phyloP scores from a whole-genome alignment of 169 alveolate genomes.

The Plasmodium billcollinsi region DNA sequence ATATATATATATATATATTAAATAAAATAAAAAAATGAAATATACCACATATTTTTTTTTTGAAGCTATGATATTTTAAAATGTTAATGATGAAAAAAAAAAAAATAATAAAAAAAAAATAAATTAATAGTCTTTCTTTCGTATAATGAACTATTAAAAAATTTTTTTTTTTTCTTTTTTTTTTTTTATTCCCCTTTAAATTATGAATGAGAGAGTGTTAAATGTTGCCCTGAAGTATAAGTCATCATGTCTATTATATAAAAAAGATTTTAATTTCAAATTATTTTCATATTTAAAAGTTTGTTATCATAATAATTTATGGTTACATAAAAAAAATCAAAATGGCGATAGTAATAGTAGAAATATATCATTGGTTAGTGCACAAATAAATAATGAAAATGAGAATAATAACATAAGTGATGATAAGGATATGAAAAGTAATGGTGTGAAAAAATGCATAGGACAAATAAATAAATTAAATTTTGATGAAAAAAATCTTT shows the following conservation, averaged over 20 bases:
- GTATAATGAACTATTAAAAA: background rate
- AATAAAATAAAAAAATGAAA: no score
- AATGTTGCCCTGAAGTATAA: slow-evolving; percentile 31
- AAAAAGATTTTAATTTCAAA: slow-evolving; percentile 8
- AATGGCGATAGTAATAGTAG: background rate
- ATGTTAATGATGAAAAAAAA: no score
- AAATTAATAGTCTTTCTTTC: no score
- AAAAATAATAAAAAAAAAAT: no score
- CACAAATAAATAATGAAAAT: slow-evolving; percentile 12
- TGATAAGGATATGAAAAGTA: background rate
- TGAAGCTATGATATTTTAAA: no score
- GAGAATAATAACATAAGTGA: slow-evolving; percentile 5
- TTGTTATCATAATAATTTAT: background rate
- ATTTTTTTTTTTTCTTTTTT: slow-evolving; percentile 6
- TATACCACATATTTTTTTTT: no score
- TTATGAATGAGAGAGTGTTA: slow-evolving; percentile 64
- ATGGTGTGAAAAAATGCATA: background rate
- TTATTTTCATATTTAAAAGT: slow-evolving; percentile 25
- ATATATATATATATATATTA: no score
- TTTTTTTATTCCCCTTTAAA: slow-evolving; percentile 4
- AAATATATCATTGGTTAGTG: background rate
- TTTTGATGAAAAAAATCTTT: background rate
- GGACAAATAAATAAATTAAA: background rate
- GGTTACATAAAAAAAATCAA: slow-evolving; percentile 6
- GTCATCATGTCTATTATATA: slow-evolving; percentile 65